A percentile compares a stretch with the other conserved stretches of the same genome.
phyloP scores from a whole-genome alignment of 805 yeast genomes.

The Clavispora vitiphila region DNA sequence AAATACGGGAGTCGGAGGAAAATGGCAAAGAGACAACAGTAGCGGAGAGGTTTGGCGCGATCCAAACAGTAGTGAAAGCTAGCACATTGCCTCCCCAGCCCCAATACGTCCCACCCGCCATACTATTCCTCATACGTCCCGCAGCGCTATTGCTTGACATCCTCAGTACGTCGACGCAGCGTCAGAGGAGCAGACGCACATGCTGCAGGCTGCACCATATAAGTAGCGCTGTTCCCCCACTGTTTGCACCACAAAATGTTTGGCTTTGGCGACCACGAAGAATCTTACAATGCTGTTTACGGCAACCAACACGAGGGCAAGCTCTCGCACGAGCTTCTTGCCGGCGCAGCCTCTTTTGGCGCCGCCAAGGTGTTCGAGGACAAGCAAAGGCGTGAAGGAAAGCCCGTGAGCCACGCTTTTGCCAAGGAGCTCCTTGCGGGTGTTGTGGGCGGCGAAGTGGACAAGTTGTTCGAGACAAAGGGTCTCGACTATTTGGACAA shows the following conservation, averaged over 20 bases:
- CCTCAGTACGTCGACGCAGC: too few species aligned
- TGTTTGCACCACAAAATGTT: too few species aligned
- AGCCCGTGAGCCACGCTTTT: constrained; percentile 26
- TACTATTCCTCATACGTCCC: too few species aligned
- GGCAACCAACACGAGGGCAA: constrained; percentile 27
- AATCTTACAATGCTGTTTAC: constrained; percentile 23
- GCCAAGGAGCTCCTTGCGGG: constrained; percentile 28
- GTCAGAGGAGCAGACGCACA: neutral
- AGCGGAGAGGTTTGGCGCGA: too few species aligned
- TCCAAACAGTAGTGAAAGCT: too few species aligned
- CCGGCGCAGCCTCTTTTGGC: constrained; percentile 31
- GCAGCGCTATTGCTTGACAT: too few species aligned
- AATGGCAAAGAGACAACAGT: too few species aligned
- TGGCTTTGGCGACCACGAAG: constrained; percentile 23
- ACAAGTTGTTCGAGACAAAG: constrained; percentile 29
- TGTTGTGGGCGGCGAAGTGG: constrained; percentile 29
- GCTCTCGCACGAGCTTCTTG: constrained; percentile 27
- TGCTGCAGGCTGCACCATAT: neutral
- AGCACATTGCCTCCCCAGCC: too few species aligned
- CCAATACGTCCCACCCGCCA: too few species aligned
- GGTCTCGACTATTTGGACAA: constrained; percentile 30
- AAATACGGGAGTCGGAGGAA: too few species aligned
- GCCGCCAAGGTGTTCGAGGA: constrained; percentile 29
- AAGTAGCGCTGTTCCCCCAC: too few species aligned
- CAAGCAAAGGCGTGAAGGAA: constrained; percentile 28